Conservation (phyloP, 805 yeast species). For the Lipomyces kockii region DNA sequence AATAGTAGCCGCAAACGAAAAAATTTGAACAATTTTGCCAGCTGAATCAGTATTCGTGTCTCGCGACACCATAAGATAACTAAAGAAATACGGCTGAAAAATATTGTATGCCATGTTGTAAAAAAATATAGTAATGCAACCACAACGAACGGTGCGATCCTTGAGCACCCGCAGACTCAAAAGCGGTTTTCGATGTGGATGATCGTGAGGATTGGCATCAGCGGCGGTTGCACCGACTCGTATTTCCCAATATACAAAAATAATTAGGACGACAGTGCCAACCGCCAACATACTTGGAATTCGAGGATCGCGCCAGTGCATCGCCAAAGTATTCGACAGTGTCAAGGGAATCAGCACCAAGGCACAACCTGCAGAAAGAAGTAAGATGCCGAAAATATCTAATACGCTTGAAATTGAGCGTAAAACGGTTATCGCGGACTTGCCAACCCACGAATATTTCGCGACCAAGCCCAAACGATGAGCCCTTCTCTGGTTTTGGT, state of each 20-base stretch:
- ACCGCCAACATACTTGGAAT: constrained; percentile 63
- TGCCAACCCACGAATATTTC: constrained; percentile 22
- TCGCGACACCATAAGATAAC: constrained; percentile 57
- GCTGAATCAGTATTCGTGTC: constrained; percentile 62
- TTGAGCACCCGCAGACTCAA: constrained; percentile 58
- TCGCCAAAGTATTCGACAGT: constrained; percentile 59
- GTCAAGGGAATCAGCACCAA: constrained; percentile 69
- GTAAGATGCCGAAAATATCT: constrained; percentile 61
- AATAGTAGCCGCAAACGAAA: constrained; percentile 63
- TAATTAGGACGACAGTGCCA: constrained; percentile 59
- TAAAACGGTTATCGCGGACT: constrained; percentile 3
- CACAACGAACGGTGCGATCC: constrained; percentile 72
- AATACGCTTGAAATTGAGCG: constrained; percentile 49
- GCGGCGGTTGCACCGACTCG: constrained; percentile 50
- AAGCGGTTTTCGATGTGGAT: constrained; percentile 51
- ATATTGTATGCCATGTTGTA: constrained; percentile 63
- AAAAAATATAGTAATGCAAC: constrained; percentile 58
- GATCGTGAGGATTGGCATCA: constrained; percentile 18
- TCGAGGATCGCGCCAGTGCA: constrained; percentile 57
- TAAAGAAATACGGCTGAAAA: constrained; percentile 66
- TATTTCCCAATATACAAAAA: constrained; percentile 58
- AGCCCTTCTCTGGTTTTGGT: constrained; percentile 34
- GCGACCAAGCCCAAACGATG: constrained; percentile 28
- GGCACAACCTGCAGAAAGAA: constrained; percentile 58
- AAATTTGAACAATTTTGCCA: constrained; percentile 59